Conservation (phyloP, 75 land plant genomes). For the Pseudotsuga menziesii region DNA sequence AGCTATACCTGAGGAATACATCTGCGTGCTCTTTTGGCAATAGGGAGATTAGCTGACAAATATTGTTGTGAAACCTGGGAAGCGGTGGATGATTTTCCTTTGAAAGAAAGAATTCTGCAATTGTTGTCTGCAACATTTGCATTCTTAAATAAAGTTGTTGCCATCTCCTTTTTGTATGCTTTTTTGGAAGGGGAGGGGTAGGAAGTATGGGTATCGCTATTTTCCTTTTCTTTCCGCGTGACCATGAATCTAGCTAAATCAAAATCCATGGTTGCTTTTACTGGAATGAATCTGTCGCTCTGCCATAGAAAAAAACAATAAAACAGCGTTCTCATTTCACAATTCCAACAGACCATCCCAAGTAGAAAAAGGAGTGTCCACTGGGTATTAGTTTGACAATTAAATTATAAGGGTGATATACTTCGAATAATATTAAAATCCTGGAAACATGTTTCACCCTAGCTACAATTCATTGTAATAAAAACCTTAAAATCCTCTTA, state of each 20-base stretch:
- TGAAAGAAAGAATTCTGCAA: slow-evolving; percentile 37
- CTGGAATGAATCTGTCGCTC: slow-evolving; percentile 46
- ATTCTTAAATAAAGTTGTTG: slow-evolving; percentile 19
- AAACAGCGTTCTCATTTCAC: too few species aligned
- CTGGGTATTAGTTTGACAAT: too few species aligned
- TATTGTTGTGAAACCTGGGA: slow-evolving; percentile 10
- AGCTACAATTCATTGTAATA: too few species aligned
- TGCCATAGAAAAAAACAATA: neutral
- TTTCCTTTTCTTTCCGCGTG: slow-evolving; percentile 14
- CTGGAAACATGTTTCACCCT: too few species aligned
- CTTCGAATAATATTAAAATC: too few species aligned
- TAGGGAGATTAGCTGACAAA: neutral
- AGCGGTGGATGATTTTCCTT: slow-evolving; percentile 40
- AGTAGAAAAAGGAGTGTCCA: too few species aligned
- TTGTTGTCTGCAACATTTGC: slow-evolving; percentile 6
- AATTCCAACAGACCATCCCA: too few species aligned
- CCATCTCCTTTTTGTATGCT: slow-evolving; percentile 41
- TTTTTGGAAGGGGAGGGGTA: slow-evolving; percentile 21
- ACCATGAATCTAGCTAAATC: slow-evolving; percentile 43
- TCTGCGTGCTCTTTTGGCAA: slow-evolving; percentile 6
- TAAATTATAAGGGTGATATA: too few species aligned
- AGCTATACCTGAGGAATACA: slow-evolving; percentile 22
- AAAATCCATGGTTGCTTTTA: slow-evolving; percentile 47
- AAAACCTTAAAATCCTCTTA: too few species aligned
- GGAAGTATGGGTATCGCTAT: neutral